Conservation (phyloP, 2,329 filamentous ascomycete genomes). For the Nannizziopsis arthrosporioides region DNA sequence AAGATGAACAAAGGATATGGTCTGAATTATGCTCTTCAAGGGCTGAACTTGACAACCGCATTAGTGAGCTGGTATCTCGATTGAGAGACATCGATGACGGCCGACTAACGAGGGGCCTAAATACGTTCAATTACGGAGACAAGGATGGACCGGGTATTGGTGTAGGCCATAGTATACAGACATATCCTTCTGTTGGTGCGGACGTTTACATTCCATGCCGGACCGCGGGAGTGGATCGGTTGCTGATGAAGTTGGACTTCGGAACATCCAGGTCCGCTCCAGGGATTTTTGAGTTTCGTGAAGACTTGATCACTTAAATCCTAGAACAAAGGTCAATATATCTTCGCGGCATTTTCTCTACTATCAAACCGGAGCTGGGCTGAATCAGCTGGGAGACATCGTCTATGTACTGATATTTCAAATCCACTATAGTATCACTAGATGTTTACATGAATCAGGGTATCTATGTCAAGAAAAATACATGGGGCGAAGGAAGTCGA, state of each 20-base stretch:
- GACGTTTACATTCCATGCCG: slow-evolving; percentile 55
- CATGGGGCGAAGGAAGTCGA: background rate
- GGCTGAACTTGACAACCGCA: slow-evolving; percentile 52
- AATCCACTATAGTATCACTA: too few relatives aligned
- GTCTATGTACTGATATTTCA: too few relatives aligned
- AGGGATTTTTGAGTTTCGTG: slow-evolving; percentile 8
- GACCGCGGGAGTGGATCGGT: slow-evolving; percentile 66
- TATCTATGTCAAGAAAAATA: background rate
- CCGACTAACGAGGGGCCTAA: slow-evolving; percentile 32
- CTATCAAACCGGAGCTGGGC: too few relatives aligned
- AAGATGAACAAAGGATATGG: slow-evolving; percentile 60
- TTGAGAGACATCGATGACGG: slow-evolving; percentile 50
- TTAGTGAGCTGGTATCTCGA: slow-evolving; percentile 49
- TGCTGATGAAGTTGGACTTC: slow-evolving; percentile 83
- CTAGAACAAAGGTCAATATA: too few relatives aligned
- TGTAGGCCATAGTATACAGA: slow-evolving; percentile 25
- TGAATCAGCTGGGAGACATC: too few relatives aligned
- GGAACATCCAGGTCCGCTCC: slow-evolving; percentile 20
- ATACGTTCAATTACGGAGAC: slow-evolving; percentile 24
- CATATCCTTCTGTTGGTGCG: slow-evolving; percentile 22
- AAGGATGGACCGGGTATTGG: slow-evolving; percentile 24
- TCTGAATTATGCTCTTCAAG: slow-evolving; percentile 54
- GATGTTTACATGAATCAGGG: background rate
- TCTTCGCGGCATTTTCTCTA: too few relatives aligned
- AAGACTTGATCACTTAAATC: slow-evolving; percentile 2